Conservation (phyloP, 192 early-diverging fungal species). For the Jimgerdemannia lactiflua region DNA sequence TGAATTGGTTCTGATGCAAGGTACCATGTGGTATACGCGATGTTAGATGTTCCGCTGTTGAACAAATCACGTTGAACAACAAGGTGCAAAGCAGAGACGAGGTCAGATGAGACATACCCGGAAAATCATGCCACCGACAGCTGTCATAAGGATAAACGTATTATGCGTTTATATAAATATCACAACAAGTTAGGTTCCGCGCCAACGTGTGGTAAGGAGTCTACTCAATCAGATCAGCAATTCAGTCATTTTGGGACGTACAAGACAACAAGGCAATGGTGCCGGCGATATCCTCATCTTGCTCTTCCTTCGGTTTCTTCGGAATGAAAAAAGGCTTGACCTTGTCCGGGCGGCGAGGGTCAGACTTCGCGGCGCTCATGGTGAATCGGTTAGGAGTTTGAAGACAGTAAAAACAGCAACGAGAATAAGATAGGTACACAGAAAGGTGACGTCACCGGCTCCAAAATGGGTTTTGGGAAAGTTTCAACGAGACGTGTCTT, state of each 20-base stretch:
- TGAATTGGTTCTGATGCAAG: constrained; percentile 22
- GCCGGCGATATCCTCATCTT: constrained; percentile 18
- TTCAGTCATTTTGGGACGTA: constrained; percentile 10
- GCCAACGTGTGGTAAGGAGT: background rate
- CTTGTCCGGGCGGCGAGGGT: constrained; percentile 27
- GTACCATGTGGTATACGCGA: background rate
- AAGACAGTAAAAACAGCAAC: background rate
- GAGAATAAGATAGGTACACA: background rate
- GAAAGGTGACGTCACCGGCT: background rate
- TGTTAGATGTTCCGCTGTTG: background rate
- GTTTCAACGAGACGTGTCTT: background rate
- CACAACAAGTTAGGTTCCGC: background rate
- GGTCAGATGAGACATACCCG: constrained; percentile 19
- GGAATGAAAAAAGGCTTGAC: constrained; percentile 29
- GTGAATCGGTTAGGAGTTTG: background rate
- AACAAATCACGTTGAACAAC: background rate
- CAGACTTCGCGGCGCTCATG: constrained; percentile 25
- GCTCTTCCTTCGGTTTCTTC: constrained; percentile 10
- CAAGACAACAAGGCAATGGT: constrained; percentile 25
- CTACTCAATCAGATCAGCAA: background rate
- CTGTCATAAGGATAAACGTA: constrained; percentile 6
- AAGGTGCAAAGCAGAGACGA: background rate
- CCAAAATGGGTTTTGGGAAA: background rate
- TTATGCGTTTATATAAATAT: background rate
- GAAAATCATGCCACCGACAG: constrained; percentile 29